Conservation (phyloP, 2,329 filamentous ascomycete species). For the Davidsoniella neocaledoniae region DNA sequence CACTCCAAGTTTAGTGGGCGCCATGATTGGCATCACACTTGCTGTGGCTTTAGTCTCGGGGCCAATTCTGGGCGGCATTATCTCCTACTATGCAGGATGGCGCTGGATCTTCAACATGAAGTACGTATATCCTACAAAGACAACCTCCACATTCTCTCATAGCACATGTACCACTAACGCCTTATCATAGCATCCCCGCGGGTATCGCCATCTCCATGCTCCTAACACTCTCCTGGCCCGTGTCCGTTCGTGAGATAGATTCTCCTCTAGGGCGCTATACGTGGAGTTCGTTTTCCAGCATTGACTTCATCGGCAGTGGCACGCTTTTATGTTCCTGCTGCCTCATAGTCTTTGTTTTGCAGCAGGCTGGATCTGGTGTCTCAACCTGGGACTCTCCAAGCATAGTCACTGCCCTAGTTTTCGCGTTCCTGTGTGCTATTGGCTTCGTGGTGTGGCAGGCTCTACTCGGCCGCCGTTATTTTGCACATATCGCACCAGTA, state of each 20-base stretch:
- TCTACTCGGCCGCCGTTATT: slow-evolving; percentile 23
- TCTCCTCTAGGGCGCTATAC: slow-evolving; percentile 15
- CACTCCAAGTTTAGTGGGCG: slow-evolving; percentile 36
- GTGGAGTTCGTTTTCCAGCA: slow-evolving; percentile 26
- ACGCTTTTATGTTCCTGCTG: slow-evolving; percentile 35
- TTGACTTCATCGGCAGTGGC: slow-evolving; percentile 36
- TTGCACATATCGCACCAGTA: slow-evolving; percentile 32
- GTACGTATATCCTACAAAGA: slow-evolving; percentile 20
- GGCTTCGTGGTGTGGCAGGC: slow-evolving; percentile 36
- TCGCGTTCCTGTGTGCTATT: slow-evolving; percentile 31
- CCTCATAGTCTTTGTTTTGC: slow-evolving; percentile 37
- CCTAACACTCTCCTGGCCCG: slow-evolving; percentile 16
- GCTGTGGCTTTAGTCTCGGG: slow-evolving; percentile 42
- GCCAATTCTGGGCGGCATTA: slow-evolving; percentile 38
- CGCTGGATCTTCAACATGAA: slow-evolving; percentile 46
- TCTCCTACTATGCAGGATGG: slow-evolving; percentile 38
- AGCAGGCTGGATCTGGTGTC: slow-evolving; percentile 36
- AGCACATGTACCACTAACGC: no score
- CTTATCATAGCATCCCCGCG: slow-evolving; percentile 26
- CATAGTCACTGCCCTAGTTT: slow-evolving; percentile 31
- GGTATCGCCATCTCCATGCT: slow-evolving; percentile 29
- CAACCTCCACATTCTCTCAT: background rate
- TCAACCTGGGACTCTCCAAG: slow-evolving; percentile 34
- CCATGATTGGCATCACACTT: slow-evolving; percentile 37
- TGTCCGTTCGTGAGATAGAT: slow-evolving; percentile 6